These are phyloP conservation scores for Venturia pyrina DNA, from an alignment of 2,329 filamentous ascomycete genomes.

Conservation along the genomic window DNA sequence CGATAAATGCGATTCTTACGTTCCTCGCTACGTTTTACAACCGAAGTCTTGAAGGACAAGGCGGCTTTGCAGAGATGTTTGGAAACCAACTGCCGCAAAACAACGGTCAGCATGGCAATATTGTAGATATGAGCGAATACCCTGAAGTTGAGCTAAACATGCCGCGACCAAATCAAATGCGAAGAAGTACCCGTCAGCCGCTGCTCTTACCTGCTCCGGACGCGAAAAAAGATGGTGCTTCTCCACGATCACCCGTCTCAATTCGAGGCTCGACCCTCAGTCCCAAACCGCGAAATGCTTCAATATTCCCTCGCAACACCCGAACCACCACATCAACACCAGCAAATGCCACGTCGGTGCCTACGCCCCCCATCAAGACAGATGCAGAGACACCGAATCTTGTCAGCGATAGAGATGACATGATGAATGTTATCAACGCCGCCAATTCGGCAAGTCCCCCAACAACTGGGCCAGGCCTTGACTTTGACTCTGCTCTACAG, in stretches of 20 bases:
- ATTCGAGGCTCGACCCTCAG: slow-evolving; percentile 7
- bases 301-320: slow-evolving; percentile 8
- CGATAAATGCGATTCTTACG: slow-evolving; percentile 96
- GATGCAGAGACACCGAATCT: slow-evolving; percentile 29
- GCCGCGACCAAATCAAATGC: slow-evolving; percentile 8
- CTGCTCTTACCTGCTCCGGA: slow-evolving; percentile 14
- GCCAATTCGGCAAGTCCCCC: slow-evolving; percentile 29
- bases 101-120: slow-evolving; percentile 44
- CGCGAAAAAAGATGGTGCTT: background rate
- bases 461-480: slow-evolving; percentile 27
- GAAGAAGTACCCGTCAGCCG: slow-evolving; percentile 1
- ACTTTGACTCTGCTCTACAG: slow-evolving; percentile 37
- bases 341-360: background rate
- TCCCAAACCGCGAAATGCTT: slow-evolving; percentile 1
- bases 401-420: slow-evolving; percentile 33
- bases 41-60: slow-evolving; percentile 79
- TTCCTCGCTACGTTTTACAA: slow-evolving; percentile 96
- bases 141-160: slow-evolving; percentile 24
- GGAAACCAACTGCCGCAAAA: slow-evolving; percentile 57
- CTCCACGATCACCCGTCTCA: background rate
- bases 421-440: slow-evolving; percentile 40
- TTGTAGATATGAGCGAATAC: slow-evolving; percentile 53
- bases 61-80: slow-evolving; percentile 76
- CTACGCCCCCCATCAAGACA: slow-evolving; percentile 28
- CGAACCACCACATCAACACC: background rate